Conservation (phyloP, 2,329 filamentous ascomycete species). For the Aureobasidium sp. region DNA sequence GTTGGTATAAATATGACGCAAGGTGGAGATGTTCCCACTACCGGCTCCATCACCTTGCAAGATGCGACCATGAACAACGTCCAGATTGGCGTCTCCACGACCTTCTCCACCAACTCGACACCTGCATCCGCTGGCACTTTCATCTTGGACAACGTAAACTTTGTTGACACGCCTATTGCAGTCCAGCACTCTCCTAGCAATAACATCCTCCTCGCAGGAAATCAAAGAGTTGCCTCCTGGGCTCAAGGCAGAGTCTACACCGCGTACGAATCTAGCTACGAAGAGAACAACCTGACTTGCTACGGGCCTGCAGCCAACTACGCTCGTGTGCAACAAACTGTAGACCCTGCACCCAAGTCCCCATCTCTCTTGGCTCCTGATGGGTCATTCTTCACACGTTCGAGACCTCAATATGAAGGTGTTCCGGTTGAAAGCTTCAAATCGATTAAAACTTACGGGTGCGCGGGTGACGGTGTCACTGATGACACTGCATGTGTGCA, state of each 20-base stretch:
- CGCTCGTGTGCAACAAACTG: conserved; percentile 20
- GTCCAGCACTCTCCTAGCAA: conserved; percentile 47
- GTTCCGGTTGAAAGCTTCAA: conserved; percentile 59
- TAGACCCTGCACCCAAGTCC: conserved; percentile 18
- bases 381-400: conserved; percentile 22
- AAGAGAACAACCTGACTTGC: conserved; percentile 24
- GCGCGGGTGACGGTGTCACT: conserved; percentile 74
- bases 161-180: conserved; percentile 57
- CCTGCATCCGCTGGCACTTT: conserved; percentile 64
- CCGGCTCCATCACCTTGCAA: conserved; percentile 66
- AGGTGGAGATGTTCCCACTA: conserved; percentile 48
- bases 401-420: conserved; percentile 34
- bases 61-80: conserved; percentile 67
- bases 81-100: conserved; percentile 59
- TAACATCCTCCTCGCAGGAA: conserved; percentile 57
- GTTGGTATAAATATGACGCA: conserved; percentile 70
- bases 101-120: conserved; percentile 52
- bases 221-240: conserved; percentile 58
- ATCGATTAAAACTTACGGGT: conserved; percentile 47
- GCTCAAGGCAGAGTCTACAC: conserved; percentile 66
- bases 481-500: conserved; percentile 81
- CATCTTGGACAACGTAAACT: conserved; percentile 75
- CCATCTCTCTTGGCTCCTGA: conserved; percentile 15
- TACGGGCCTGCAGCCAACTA: conserved; percentile 24
- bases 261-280: conserved; percentile 30